phyloP scores from a whole-genome alignment of 441 rosid genomes.

The Gossypium trilobum region DNA sequence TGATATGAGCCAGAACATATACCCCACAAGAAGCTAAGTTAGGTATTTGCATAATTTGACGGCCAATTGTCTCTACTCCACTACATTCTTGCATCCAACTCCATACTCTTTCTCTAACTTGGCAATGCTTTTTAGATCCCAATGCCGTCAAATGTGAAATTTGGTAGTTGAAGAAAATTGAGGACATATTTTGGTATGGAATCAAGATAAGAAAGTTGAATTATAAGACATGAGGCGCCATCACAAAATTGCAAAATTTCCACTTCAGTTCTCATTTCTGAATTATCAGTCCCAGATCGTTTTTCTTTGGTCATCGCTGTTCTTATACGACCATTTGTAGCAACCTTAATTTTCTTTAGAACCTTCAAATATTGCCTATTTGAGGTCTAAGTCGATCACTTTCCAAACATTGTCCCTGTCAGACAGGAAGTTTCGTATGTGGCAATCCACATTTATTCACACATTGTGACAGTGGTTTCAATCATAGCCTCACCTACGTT shows the following conservation, averaged over 20 bases:
- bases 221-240: not conserved
- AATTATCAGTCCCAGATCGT: not conserved
- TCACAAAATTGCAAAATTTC: constrained; percentile 2
- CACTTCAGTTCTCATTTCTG: not conserved
- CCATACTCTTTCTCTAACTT: not conserved
- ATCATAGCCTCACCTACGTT: not conserved
- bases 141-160: not conserved
- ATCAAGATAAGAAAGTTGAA: not conserved
- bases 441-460: not conserved
- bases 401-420: not conserved
- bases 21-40: not conserved
- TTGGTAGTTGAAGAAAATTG: not conserved
- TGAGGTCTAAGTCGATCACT: not conserved
- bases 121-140: not conserved
- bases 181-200: not conserved
- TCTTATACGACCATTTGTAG: not conserved
- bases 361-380: not conserved
- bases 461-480: not conserved
- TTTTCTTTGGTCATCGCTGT: not conserved
- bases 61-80: not conserved
- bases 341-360: not conserved
- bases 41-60: not conserved
- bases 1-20: not conserved
- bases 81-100: not conserved
- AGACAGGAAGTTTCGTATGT: not conserved